Evolutionary conservation across 2,329 filamentous ascomycete genomes (phyloP).

Genomic region (Paecilomyces formosus): DNA sequence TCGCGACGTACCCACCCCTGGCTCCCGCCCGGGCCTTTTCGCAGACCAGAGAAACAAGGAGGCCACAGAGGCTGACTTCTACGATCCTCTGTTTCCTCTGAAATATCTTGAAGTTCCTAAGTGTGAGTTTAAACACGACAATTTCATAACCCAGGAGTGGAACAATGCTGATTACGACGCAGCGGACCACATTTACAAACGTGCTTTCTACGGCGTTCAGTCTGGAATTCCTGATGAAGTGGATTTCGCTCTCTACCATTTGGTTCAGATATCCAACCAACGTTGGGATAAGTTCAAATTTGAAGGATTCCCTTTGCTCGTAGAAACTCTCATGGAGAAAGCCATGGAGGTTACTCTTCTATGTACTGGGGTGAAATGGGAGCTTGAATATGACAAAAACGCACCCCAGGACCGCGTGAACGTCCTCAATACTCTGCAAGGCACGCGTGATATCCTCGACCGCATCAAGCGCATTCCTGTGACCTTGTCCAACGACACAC

Average conservation of each 20-base stretch:
- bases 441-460: constrained; percentile 65
- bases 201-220: constrained; percentile 74
- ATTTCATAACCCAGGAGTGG: background rate
- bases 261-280: constrained; percentile 93
- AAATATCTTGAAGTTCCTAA: constrained; percentile 28
- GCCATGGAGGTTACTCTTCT: constrained; percentile 68
- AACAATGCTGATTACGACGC: constrained; percentile 5
- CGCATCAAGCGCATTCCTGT: constrained; percentile 59
- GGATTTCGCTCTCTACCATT: constrained; percentile 84
- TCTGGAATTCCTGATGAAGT: constrained; percentile 75
- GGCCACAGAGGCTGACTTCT: constrained; percentile 28
- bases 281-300: constrained; percentile 94
- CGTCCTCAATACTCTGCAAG: constrained; percentile 56
- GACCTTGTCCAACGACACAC: constrained; percentile 54
- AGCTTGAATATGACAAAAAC: constrained; percentile 70
- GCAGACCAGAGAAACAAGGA: constrained; percentile 19
- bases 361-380: constrained; percentile 78
- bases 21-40: constrained; percentile 34
- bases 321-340: constrained; percentile 81
- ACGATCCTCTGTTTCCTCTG: constrained; percentile 30
- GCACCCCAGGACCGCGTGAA: constrained; percentile 47
- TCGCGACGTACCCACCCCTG: constrained; percentile 35
- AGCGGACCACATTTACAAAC: constrained; percentile 68
- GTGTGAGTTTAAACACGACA: constrained; percentile 18
- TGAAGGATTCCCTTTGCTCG: constrained; percentile 79